Base-by-base conservation (phyloP, 352 stramenopile species). In the Blastocystis sp. region DNA sequence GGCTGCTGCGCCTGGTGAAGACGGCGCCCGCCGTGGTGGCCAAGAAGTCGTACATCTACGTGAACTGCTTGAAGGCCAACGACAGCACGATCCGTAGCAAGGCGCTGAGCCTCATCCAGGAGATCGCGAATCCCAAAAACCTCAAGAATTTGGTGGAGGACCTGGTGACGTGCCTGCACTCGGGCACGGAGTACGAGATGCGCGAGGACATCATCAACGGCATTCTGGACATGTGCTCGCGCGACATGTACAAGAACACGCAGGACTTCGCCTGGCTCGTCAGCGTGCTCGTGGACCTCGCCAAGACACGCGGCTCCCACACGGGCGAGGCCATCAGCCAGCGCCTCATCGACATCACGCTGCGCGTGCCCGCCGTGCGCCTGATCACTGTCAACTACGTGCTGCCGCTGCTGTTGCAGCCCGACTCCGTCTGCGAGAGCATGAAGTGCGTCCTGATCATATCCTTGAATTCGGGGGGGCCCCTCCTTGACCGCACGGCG, bases 241-340 rank as follows among this genome's bases (percentile, higher is more conserved):
- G 94, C 19, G 96, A 98, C 90, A 98, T 98, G 91, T 99, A 99
- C 91, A 92, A 95, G 64, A 96, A 98, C 89, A 93, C 98, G 59
- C 87, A 88, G 21, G 96, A 99, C 90, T 99, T 99, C 91, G 91
- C 94, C 76, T 99, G 97, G 97, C 99, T 99, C 91, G 93, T 98
- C 69, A 93, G 96, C 89, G 93, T 98, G n/a, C 91, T 99, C 9
- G 93, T 98, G 23, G 92, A 97, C 76, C 92, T 99, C 41, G 94
- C 94, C 23, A 93, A 96, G 38, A 92, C 98, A 48, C 92, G 94
- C 19, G 94, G 95, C 9, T 91, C 93, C 71, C 87, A 94, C 67
- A 77, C 94, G 90, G 90, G 89, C 65, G 81, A 91, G 21, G 92
- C 97, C 38, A 93, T 99, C 45, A 92, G 95, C 10, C 92, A 93